Conservation (phyloP, 345 rosid species). For the Brassica carinata region DNA sequence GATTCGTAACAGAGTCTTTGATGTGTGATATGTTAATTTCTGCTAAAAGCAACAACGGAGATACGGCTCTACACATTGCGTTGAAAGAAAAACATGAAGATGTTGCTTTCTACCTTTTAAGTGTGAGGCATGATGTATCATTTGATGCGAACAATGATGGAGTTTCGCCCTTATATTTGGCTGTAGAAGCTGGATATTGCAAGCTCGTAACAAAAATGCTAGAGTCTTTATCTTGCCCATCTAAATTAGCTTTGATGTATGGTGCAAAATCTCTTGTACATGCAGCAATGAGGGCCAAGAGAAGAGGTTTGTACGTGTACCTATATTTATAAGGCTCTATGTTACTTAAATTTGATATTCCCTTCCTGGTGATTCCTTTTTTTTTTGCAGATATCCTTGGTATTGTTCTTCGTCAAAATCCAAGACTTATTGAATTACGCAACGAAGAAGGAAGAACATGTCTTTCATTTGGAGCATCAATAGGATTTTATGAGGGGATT, state of each 20-base stretch:
- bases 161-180: slow-evolving; percentile 15
- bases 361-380: neutral
- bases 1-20: neutral
- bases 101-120: neutral
- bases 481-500: slow-evolving; percentile 11
- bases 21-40: neutral
- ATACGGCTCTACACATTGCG: neutral
- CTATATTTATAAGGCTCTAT: neutral
- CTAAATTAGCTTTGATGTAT: neutral
- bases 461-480: slow-evolving; percentile 22
- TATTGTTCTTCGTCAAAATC: slow-evolving; percentile 18
- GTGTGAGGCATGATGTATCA: neutral
- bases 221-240: neutral
- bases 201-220: slow-evolving; percentile 1
- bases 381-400: slow-evolving; percentile 5
- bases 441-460: slow-evolving; percentile 13
- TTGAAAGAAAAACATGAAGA: neutral
- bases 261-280: neutral
- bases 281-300: slow-evolving; percentile 15
- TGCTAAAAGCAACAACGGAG: neutral
- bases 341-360: neutral
- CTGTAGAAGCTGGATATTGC: slow-evolving; percentile 24
- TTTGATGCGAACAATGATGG: neutral
- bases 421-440: neutral
- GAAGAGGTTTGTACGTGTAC: neutral